Evolutionary conservation across 148 eudicot species (phyloP), one percentile per base, ranked within the genome.

Genomic region (Chenopodium berlandieri): DNA sequence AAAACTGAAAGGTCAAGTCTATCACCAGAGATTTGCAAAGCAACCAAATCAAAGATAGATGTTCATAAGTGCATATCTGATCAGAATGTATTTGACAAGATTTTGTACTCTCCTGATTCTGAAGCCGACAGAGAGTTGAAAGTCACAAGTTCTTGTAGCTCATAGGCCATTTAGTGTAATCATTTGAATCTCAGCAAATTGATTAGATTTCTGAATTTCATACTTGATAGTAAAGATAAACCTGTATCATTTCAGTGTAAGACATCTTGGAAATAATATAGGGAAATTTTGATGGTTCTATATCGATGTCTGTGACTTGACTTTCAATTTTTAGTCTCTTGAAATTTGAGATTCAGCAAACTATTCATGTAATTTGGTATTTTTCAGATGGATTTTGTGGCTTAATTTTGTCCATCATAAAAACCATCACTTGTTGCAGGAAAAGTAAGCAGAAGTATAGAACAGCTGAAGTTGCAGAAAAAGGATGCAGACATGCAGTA

Each of bases 41-140:
- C 71, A n/a, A 74, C 40, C 40, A 75, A 52, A 32, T 52, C 56
- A 37, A 83, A 68, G 73, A 76, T 40, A 75, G 71, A 69, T 74
- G 77, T 67, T 75, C 52, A 46, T 27, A 75, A 68, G 62, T 79
- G 52, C 19, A 47, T 60, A 22, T 74, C 79, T 20, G 47, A 68
- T 69, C 72, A 60, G 48, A 75, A 34, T 71, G 62, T 40, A 47
- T 76, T 76, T 63, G 88, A 75, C 6, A 77, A 72, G 20, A 20
- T 82, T 75, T 75, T 71, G 31, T 82, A 79, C n/a, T 40, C 80
- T 80, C 34, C 77, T 7, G 80, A 30, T 65, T 75, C 73, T 71
- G 60, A 83, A 71, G 52, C 74, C 9, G 50, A 67, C 68, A 60
- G 76, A 73, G 80, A 75, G 80, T 47, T 71, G 64, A 81, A 37